phyloP scores from a whole-genome alignment of 2,329 filamentous ascomycete species.

The Aaosphaeria pasadenensis region DNA sequence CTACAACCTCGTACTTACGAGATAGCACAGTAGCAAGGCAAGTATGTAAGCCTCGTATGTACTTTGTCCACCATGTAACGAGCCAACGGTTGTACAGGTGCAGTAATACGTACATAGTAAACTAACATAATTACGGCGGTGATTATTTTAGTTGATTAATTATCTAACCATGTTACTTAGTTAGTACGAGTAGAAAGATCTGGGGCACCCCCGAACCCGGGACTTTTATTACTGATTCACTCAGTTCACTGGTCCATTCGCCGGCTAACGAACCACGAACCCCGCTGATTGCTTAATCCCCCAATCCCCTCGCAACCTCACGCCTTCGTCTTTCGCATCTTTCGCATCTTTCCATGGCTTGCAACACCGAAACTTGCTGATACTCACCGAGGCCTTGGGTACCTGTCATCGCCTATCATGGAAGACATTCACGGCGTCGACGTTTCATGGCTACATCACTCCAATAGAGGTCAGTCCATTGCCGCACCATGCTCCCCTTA shows the following conservation, averaged over 20 bases:
- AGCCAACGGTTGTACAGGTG: no score
- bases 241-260: background rate
- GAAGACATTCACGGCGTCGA: conserved; percentile 80
- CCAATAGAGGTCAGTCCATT: conserved; percentile 68
- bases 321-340: conserved; percentile 20
- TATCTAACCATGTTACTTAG: no score
- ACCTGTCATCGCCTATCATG: conserved; percentile 49
- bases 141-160: no score
- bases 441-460: conserved; percentile 87
- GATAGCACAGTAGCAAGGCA: no score
- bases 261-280: conserved; percentile 20
- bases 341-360: conserved; percentile 15
- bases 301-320: conserved; percentile 9
- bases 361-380: conserved; percentile 12
- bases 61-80: no score
- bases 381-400: conserved; percentile 7
- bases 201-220: background rate
- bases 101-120: no score
- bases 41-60: no score
- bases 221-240: conserved; percentile 2
- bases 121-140: no score
- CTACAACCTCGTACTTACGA: no score
- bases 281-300: conserved; percentile 25
- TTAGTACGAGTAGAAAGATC: no score
- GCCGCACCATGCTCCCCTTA: conserved; percentile 16